Percentiles rank a stretch among this genome's conserved stretches.
Evolutionary conservation across 148 eudicot species (phyloP).

Genomic region (Agrostemma githago): DNA sequence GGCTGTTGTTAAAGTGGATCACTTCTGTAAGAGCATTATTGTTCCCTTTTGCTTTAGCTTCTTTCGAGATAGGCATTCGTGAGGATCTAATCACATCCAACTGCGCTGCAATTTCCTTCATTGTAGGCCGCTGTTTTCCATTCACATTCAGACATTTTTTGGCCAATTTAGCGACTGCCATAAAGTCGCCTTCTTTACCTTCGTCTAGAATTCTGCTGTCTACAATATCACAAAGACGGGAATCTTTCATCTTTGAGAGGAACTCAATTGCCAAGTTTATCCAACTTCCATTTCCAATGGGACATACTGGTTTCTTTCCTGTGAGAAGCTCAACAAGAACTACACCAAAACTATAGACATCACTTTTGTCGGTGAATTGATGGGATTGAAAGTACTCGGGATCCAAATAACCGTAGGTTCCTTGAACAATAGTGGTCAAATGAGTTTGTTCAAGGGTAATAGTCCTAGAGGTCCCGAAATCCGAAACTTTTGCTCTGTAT

Average conservation of each 20-base stretch:
- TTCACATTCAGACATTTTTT: conserved; percentile 9
- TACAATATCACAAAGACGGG: conserved; percentile 5
- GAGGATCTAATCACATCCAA: conserved; percentile 26
- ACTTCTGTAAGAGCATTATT: not conserved
- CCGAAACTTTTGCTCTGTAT: conserved; percentile 20
- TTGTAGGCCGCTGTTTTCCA: conserved; percentile 20
- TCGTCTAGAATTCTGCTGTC: conserved; percentile 11
- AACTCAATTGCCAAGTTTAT: conserved; percentile 19
- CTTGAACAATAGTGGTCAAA: conserved; percentile 25
- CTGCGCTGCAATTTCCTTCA: conserved; percentile 17
- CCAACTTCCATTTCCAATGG: not conserved
- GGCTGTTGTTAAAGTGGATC: not conserved
- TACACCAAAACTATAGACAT: conserved; percentile 27
- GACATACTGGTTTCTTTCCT: conserved; percentile 10
- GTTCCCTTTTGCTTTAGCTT: not conserved
- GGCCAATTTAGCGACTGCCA: conserved; percentile 7
- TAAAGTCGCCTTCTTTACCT: conserved; percentile 4
- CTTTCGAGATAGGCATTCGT: not conserved
- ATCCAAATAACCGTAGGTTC: conserved; percentile 27
- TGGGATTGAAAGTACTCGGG: conserved; percentile 26
- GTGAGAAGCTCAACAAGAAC: conserved; percentile 17
- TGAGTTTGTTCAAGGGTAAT: conserved; percentile 23
- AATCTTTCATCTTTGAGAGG: conserved; percentile 12
- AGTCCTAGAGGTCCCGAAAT: conserved; percentile 20
- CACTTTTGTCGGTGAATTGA: conserved; percentile 19